Evolutionary conservation across 2,329 filamentous ascomycete species (phyloP).

Genomic region (Colletotrichum lupini): DNA sequence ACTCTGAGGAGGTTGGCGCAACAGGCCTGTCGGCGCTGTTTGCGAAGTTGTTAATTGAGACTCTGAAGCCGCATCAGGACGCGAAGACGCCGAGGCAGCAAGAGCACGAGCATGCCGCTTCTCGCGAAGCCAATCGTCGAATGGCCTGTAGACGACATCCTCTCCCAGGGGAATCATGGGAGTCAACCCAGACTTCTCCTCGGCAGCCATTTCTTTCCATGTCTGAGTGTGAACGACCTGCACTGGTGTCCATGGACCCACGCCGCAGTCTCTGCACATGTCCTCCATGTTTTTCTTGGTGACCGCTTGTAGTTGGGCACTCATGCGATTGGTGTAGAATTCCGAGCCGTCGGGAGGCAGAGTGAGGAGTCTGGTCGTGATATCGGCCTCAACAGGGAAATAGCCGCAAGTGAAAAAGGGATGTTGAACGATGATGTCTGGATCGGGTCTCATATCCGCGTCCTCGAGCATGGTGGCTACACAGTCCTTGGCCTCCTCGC

Average conservation of each 20-base stretch:
- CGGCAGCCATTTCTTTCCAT: conserved; percentile 75
- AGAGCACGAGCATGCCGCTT: conserved; percentile 48
- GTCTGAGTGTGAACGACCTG: conserved; percentile 64
- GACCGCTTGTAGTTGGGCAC: conserved; percentile 55
- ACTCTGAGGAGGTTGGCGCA: conserved; percentile 69
- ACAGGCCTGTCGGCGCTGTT: conserved; percentile 53
- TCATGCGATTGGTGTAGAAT: conserved; percentile 65
- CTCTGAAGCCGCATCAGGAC: conserved; percentile 40
- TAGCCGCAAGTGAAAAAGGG: conserved; percentile 82
- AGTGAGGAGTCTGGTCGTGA: conserved; percentile 68
- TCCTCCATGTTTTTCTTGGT: conserved; percentile 65
- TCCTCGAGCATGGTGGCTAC: conserved; percentile 82
- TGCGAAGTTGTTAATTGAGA: conserved; percentile 48
- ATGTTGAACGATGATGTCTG: conserved; percentile 83
- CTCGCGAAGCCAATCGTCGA: conserved; percentile 69
- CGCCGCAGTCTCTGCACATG: conserved; percentile 67
- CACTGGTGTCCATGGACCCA: conserved; percentile 64
- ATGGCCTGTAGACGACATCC: conserved; percentile 72
- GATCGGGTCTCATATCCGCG: conserved; percentile 78
- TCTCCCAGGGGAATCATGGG: conserved; percentile 71
- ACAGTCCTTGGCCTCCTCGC: conserved; percentile 79
- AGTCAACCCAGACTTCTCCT: conserved; percentile 74
- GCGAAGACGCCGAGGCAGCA: conserved; percentile 37
- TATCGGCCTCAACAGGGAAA: conserved; percentile 72
- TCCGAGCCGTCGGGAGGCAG: conserved; percentile 66